Evolutionary conservation across 2,329 filamentous ascomycete genomes (phyloP).

Genomic region (Verticillium nonalfalfae): DNA sequence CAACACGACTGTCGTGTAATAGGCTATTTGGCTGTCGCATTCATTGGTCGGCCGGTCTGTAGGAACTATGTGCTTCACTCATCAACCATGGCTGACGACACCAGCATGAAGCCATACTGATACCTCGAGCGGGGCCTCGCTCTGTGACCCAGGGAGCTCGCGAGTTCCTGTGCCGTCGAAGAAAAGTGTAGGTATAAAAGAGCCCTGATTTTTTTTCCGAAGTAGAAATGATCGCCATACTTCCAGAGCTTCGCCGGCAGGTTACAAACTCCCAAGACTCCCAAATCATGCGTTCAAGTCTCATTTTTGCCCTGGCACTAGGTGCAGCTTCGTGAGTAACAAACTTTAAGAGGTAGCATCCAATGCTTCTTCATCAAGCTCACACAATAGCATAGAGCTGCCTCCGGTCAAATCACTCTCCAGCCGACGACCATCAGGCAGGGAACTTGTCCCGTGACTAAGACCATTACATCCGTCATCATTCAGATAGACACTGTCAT

Average conservation of each 20-base stretch:
- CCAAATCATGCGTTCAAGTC: not conserved
- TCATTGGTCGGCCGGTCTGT: not conserved
- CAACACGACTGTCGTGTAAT: not conserved
- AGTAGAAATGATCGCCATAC: no score
- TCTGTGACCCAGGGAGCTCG: no score
- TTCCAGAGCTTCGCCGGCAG: no score
- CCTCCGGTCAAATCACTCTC: slow-evolving; percentile 3
- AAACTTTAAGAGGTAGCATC: no score
- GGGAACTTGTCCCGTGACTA: not conserved
- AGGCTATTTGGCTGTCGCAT: not conserved
- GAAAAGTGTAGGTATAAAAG: no score
- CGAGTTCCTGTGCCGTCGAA: no score
- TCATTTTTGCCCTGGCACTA: not conserved
- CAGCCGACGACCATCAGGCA: slow-evolving; percentile 5
- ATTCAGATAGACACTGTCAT: not conserved
- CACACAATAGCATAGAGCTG: not conserved
- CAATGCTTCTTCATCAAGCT: not conserved
- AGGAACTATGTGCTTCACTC: not conserved
- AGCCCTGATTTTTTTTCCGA: no score
- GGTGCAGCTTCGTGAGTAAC: not conserved
- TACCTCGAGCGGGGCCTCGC: no score
- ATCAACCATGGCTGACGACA: not conserved
- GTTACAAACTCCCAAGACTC: not conserved
- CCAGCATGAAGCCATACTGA: no score
- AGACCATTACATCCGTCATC: not conserved